Conservation (phyloP, 306 rosid species). For the Dalbergia cochinchinensis region DNA sequence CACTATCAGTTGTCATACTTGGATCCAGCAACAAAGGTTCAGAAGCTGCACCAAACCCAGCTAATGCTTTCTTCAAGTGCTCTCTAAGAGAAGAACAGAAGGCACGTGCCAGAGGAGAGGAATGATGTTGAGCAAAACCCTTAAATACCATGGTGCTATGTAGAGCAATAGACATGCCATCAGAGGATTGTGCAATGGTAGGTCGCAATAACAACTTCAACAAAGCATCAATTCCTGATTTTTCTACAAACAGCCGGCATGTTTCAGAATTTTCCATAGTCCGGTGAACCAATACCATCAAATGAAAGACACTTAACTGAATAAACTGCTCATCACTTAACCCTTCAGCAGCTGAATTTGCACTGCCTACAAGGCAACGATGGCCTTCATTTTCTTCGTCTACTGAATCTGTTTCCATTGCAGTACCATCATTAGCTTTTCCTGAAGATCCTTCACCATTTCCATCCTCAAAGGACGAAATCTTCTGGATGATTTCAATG, state of each 20-base stretch:
- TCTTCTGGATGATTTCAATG: slow-evolving; percentile 83
- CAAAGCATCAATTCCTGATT: slow-evolving; percentile 89
- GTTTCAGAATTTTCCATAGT: slow-evolving; percentile 98
- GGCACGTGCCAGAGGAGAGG: slow-evolving; percentile 86
- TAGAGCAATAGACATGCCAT: slow-evolving; percentile 94
- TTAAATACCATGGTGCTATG: slow-evolving; percentile 99
- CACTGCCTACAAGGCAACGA: slow-evolving; percentile 62
- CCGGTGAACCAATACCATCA: slow-evolving; percentile 95
- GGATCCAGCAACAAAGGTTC: slow-evolving; percentile 84
- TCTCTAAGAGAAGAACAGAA: slow-evolving; percentile 86
- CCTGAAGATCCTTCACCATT: slow-evolving; percentile 53
- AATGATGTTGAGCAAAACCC: slow-evolving; percentile 96
- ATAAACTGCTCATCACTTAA: slow-evolving; percentile 79
- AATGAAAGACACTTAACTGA: slow-evolving; percentile 82
- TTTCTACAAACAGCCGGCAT: slow-evolving; percentile 95
- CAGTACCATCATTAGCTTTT: slow-evolving; percentile 67
- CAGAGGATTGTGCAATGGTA: slow-evolving; percentile 84
- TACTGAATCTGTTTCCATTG: slow-evolving; percentile 95
- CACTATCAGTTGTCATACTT: slow-evolving; percentile 68
- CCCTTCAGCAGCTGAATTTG: slow-evolving; percentile 72
- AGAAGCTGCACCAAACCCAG: slow-evolving; percentile 68
- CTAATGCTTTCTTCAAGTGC: slow-evolving; percentile 84
- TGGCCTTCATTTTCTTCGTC: slow-evolving; percentile 71
- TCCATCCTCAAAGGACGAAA: slow-evolving; percentile 74
- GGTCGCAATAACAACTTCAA: slow-evolving; percentile 85